phyloP scores from a whole-genome alignment of 441 rosid genomes.

The Pelargonium cotyledonis region DNA sequence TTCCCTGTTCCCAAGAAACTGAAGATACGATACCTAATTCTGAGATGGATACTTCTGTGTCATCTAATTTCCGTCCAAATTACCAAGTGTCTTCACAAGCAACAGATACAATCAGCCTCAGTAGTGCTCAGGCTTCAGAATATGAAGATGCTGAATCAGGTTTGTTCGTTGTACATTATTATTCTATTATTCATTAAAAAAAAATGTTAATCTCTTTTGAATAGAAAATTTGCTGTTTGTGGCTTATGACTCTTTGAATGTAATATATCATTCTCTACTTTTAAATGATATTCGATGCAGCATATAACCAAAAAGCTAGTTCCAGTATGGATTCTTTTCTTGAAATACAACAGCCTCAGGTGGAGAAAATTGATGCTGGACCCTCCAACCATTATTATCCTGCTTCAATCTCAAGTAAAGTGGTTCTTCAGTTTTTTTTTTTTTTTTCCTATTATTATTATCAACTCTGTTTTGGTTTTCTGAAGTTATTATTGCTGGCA shows the following conservation, averaged over 20 bases:
- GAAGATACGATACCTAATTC: slow-evolving; percentile 34
- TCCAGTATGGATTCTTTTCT: slow-evolving; percentile 40
- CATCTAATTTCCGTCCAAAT: slow-evolving; percentile 42
- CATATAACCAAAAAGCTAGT: slow-evolving; percentile 51
- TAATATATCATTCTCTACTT: neutral
- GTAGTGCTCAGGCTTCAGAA: slow-evolving; percentile 59
- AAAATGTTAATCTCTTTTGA: slow-evolving; percentile 2
- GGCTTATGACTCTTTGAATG: too few species aligned
- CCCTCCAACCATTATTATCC: slow-evolving; percentile 36
- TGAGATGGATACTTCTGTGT: slow-evolving; percentile 51
- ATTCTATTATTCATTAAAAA: slow-evolving; percentile 4
- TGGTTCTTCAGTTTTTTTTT: slow-evolving; percentile 8
- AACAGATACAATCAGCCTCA: slow-evolving; percentile 51
- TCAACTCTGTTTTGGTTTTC: neutral
- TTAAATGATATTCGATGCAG: slow-evolving; percentile 33
- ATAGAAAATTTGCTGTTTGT: slow-evolving; percentile 10
- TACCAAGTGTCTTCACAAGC: slow-evolving; percentile 46
- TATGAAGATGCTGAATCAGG: slow-evolving; percentile 89
- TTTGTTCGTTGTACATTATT: slow-evolving; percentile 19
- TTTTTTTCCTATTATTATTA: slow-evolving; percentile 8
- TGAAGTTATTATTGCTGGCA: slow-evolving; percentile 14
- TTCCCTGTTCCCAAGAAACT: slow-evolving; percentile 38
- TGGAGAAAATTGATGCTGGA: slow-evolving; percentile 38
- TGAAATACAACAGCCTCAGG: slow-evolving; percentile 38
- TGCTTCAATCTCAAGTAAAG: slow-evolving; percentile 40